Evolutionary conservation across 495 filamentous ascomycete species (phyloP), one percentile per base, ranked within the genome.

Genomic region (Aspergillus panamensis): DNA sequence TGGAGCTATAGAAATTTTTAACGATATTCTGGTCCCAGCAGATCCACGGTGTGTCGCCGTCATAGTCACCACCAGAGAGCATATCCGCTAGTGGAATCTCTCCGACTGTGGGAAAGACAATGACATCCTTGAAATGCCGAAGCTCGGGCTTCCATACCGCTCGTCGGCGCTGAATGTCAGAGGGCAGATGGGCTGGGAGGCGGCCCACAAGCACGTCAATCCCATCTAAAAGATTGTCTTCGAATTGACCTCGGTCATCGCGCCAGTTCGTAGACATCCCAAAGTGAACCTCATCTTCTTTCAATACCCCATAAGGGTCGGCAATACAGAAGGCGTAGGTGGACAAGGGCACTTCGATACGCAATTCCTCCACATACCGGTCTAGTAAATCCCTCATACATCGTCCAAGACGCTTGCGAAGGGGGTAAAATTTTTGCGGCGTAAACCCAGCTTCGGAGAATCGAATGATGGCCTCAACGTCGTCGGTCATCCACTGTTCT

Each of bases 11-110:
- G 64, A 97, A 98, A n/a, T 75, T 80, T 5, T 80, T 63, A 0
- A 95, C 91, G 13, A 97, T 83, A 0, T 73, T 73, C 2, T 78
- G 77, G 57, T 97, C 92, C 92, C 91, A 97, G 69, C 92, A 96
- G 14, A 96, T 76, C 92, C 91, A 94, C 0, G 85, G 89, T 40
- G 80, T 87, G 62, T 98, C 94, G 0, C 94, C 94, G 58, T 97
- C 93, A 67, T 97, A 97, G 70, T 98, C 94, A 8, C 94, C 94
- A 13, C 93, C 94, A 4, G 91, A 94, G 0, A 97, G 77, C 69
- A 90, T 89, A 32, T 85, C 82, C 0, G 92, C 94, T 1, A 96
- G 79, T 0, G 91, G 82, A 19, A 79, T 78, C 10, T 80, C 50
- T 0, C 94, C 92, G 62, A 81, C 82, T 0, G 80, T 79, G 0